Evolutionary conservation across 2,329 filamentous ascomycete species (phyloP).

Genomic region (Neocatenulostroma microsporum): DNA sequence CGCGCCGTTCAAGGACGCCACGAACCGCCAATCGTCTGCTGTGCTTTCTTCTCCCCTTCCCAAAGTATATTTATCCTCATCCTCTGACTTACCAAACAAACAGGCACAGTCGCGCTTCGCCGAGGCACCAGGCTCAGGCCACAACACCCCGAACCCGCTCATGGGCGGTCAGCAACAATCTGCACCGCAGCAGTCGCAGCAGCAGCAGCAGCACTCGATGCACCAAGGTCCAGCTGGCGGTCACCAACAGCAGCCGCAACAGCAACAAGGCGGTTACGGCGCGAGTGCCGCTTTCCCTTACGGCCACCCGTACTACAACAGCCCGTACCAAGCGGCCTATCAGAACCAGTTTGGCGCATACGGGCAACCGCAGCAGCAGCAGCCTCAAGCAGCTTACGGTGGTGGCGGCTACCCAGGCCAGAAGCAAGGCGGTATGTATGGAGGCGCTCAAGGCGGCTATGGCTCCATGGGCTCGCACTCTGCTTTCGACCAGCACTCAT

Average conservation of each 20-base stretch:
- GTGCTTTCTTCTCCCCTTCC: conserved; percentile 5
- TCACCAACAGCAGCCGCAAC: conserved; percentile 40
- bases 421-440: conserved; percentile 53
- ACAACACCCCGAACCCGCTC: conserved; percentile 81
- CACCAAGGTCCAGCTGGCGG: conserved; percentile 32
- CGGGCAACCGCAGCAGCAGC: too few relatives aligned
- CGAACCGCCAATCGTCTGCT: conserved; percentile 1
- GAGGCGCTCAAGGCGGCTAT: conserved; percentile 55
- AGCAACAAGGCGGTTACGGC: conserved; percentile 43
- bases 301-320: conserved; percentile 52
- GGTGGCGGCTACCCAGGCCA: conserved; percentile 35
- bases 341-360: conserved; percentile 58
- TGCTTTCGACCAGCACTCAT: conserved; percentile 55
- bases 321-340: conserved; percentile 56
- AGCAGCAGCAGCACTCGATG: conserved; percentile 26
- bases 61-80: conserved; percentile 9
- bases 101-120: conserved; percentile 61
- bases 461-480: conserved; percentile 46
- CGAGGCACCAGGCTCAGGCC: conserved; percentile 76
- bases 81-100: conserved; percentile 25
- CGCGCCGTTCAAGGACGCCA: background rate
- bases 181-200: conserved; percentile 33
- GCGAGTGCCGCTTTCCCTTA: conserved; percentile 47
- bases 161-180: conserved; percentile 49
- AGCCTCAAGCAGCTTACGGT: too few relatives aligned